Base-by-base conservation (phyloP, 108 stramenopile genomes). In the Fragilaria crotonensis region DNA sequence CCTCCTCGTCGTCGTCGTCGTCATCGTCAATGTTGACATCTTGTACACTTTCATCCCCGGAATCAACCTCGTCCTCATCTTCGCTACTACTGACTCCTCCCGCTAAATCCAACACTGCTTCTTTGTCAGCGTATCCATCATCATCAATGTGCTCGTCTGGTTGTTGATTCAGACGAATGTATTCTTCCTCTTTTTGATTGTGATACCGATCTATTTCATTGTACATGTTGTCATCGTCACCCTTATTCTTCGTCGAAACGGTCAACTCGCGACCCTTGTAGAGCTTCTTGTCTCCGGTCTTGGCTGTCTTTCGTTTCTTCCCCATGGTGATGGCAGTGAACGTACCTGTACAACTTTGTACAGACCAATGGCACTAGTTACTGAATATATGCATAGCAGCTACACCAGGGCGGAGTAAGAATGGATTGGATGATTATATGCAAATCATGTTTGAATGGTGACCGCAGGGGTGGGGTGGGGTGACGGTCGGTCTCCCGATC, bases 81-180 rank as follows among this genome's bases (percentile, higher is more conserved):
- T 67, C 70, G 21, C 29, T 49, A 45, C 58, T 57, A 0, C 57
- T 30, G 9, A 64, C 73, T 0, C 55, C 77, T 31, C 70, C 51
- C 18, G 78, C 90, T 33, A 91, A 60, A 74, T 91, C 84, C 47
- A 91, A 66, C 7, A 89, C 81, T 28, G 63, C 72, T 62, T 85
- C 81, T 52, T 63, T 54, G 21, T 59, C 46, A 4, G 67, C 52
- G 46, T 76, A 50, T 19, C 77, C 79, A 57, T 83, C 82, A 36
- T 81, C 85, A 5, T 72, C 74, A 9, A 52, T 59, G 0, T 61
- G 59, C 0, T 64, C 36, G 1, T 64, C 46, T 20, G 9, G 45
- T 19, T 45, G 58, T 20, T 61, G 53, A 27, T 63, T 67, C 20
- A 83, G 66, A 28, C 64, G 52, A 55, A 76, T 63, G 32, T 67